Conservation (phyloP, 148 eudicot genomes). For the Limonium bicolor region DNA sequence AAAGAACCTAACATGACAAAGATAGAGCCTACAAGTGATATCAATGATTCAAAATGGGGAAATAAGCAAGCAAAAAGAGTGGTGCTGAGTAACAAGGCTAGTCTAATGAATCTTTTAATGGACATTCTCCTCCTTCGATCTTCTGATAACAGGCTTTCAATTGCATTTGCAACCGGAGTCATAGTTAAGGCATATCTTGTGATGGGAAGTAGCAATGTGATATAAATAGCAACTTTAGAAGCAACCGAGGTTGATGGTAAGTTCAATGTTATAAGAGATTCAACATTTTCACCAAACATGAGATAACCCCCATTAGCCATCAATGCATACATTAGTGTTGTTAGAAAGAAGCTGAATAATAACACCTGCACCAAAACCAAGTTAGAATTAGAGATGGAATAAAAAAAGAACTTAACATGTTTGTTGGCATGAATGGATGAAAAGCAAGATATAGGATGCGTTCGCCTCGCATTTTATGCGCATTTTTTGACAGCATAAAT, state of each 20-base stretch:
- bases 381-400: too few species aligned
- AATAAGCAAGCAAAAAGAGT: slow-evolving; percentile 7
- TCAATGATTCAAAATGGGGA: slow-evolving; percentile 10
- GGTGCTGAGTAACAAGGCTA: slow-evolving; percentile 14
- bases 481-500: too few species aligned
- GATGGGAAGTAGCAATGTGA: slow-evolving; percentile 22
- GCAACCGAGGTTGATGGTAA: slow-evolving; percentile 11
- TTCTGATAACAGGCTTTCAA: slow-evolving; percentile 12
- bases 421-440: too few species aligned
- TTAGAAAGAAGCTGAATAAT: slow-evolving; percentile 13
- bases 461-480: too few species aligned
- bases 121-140: slow-evolving; percentile 5
- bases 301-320: slow-evolving; percentile 16
- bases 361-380: slow-evolving; percentile 13
- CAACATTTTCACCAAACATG: slow-evolving; percentile 17
- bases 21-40: slow-evolving; percentile 13
- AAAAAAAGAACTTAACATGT: too few species aligned
- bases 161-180: slow-evolving; percentile 21
- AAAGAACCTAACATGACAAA: slow-evolving; percentile 12
- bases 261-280: slow-evolving; percentile 16
- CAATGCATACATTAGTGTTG: slow-evolving; percentile 7
- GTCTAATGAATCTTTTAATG: slow-evolving; percentile 7
- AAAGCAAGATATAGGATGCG: too few species aligned
- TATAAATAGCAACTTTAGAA: slow-evolving; percentile 23
- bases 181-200: slow-evolving; percentile 21